Evolutionary conservation across 2,329 filamentous ascomycete genomes (phyloP), one percentile per base, ranked within the genome.

Genomic region (Gaeumannomyces tritici): DNA sequence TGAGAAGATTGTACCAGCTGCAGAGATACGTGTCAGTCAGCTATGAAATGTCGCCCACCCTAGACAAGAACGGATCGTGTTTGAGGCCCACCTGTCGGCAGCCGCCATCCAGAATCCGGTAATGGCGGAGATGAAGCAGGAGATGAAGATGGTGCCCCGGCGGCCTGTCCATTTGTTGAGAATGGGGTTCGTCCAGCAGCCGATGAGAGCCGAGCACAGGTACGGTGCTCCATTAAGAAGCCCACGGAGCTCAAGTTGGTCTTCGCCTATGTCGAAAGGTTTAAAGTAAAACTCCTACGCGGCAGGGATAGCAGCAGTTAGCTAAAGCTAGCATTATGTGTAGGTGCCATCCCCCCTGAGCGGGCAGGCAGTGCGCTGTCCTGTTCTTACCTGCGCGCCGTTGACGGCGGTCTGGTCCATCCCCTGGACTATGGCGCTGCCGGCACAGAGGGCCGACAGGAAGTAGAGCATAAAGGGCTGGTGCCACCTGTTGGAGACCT

Each of bases 51-150:
- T 24, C n/a, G 42, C 24, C 21, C 8, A 7, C 6, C 42, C 7
- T 51, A n/a, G 2, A n/a, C 18, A 24, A 2, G 21, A 51, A 33
- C 5, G 12, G 5, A 7, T 51, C 6, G 8, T 51, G 11, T n/a
- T 9, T 11, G 8, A 51, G n/a, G 2, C 42, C 24, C 21, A 51
- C 42, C 80, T 84, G 63, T 87, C 82, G 31, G 83, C 81, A 63
- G 88, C 84, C 0, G 83, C 86, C 56, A 79, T 82, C n/a, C 84
- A 85, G 62, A 89, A 84, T 1, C 84, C 82, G 1, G 85, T 76
- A 65, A 86, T 75, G 57, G 86, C 72, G 68, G 82, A 83, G 66
- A 88, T 79, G 57, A 83, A 77, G 3, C 61, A 65, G 9, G 67
- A 59, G 56, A 67, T 60, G 62, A 68, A 68, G 47, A 68, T 68